These are phyloP conservation scores for Neurospora africana DNA, from an alignment of 495 filamentous ascomycete genomes.

Conservation along the genomic window DNA sequence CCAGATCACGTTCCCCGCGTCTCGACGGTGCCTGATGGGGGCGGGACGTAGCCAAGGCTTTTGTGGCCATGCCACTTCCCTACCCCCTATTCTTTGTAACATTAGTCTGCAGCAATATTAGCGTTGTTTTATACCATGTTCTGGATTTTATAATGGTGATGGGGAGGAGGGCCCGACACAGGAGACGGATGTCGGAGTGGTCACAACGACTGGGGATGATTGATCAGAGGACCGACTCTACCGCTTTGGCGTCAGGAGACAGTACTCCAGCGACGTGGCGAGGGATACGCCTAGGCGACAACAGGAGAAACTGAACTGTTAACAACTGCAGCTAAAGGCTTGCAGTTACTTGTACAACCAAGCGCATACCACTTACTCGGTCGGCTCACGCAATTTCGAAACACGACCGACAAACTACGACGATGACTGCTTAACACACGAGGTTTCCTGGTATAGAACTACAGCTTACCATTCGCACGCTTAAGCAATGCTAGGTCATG, in stretches of 20 bases:
- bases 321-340: not conserved
- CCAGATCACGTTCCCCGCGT: not conserved
- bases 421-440: not conserved
- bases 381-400: not conserved
- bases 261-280: not conserved
- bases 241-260: not conserved
- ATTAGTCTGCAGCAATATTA: not conserved
- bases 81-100: not conserved
- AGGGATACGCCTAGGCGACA: not conserved
- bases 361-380: not conserved
- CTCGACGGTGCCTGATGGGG: conserved; percentile 6
- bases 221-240: not conserved
- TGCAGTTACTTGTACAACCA: not conserved
- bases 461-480: not conserved
- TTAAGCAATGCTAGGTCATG: not conserved
- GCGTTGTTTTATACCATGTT: not conserved
- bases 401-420: not conserved
- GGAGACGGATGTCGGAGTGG: not conserved
- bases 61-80: not conserved
- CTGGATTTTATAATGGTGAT: not conserved
- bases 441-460: not conserved
- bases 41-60: conserved; percentile 5
- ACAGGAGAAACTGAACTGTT: not conserved
- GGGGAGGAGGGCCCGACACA: not conserved
- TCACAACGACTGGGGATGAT: not conserved